Evolutionary conservation across 1,284 basidiomycete genomes (phyloP), one percentile per base, ranked within the genome.

Genomic region (Rhodotorula sp.): DNA sequence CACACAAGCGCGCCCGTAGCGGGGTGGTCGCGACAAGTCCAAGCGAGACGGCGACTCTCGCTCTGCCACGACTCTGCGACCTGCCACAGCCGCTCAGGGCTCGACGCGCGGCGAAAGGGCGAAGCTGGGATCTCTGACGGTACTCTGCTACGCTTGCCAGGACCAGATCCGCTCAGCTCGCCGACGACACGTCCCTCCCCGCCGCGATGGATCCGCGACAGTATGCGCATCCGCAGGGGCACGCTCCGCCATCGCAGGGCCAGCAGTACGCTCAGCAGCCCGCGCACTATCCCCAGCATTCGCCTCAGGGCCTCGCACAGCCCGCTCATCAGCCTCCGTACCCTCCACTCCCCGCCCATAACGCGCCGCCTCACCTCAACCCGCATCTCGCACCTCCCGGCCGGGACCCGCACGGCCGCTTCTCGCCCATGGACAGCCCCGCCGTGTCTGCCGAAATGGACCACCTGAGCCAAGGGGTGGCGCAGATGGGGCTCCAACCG

Each of bases 391-490:
- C 59, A 44, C 40, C 40, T 15, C 37, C 50, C n/a, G 24, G 28
- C 60, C 20, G 37, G 28, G 28, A 37, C 55, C 31, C 52, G 24
- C 54, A 18, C 55, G 52, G 54, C 31, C 30, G 48, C 10, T 34
- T 58, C 31, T 57, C 59, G 30, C 62, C 62, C 4, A 24, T 22
- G 22, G 18, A 47, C 9, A 30, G 55, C 24, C 58, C 52, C 8
- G 51, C 31, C 18, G 26, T 58, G 54, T 55, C 47, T 37, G 48
- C 53, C 20, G 46, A 13, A 8, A 16, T 57, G 11, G 67, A 68
- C 37, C 52, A 61, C 22, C 44, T 68, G n/a, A 55, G 28, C 18
- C 61, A 63, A 20, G 68, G 64, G 8, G 31, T 70, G 24, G n/a
- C 44, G 15, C 44, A 57, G 9, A 63, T 70, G 64, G 62, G 53